Evolutionary conservation across 2,329 filamentous ascomycete genomes (phyloP), one percentile per base, ranked within the genome.

Genomic region (Ceratocystis ficicola): DNA sequence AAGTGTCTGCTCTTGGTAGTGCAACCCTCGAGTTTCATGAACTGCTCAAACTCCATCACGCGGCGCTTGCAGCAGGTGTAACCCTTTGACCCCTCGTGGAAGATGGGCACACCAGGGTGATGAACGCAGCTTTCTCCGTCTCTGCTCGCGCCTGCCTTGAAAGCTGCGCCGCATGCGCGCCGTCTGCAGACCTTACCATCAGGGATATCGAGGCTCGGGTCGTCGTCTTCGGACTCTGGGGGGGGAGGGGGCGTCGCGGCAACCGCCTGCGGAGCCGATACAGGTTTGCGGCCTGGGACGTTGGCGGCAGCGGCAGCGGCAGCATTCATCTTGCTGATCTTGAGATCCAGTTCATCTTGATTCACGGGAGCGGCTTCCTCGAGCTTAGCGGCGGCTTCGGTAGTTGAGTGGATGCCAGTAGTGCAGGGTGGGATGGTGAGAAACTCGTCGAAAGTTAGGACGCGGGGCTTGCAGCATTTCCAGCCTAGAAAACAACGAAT

Each of bases 361-460:
- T 77, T 76, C 60, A 78, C 73, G 50, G 74, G 73, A 12, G 75
- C 75, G 72, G 81, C 85, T 76, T 86, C 83, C 71, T 86, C 84
- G 67, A 86, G 77, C 71, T 80, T 77, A 20, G 83, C 84, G 1
- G 83, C 83, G 65, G 81, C 74, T 71, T 96, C 93, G 69, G 94
- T 88, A 12, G 90, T 91, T 67, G 89, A 94, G 79, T 99, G 94
- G 72, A 87, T 92, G 72, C 94, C 94, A 12, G 86, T 89, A 30
- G 94, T 96, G 81, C 94, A 99, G 46, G 94, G 93, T 62, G 89
- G 80, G 71, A 99, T 97, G 68, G 81, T 76, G 76, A 99, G 89
- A 80, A 99, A 99, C 78, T 99, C 94, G 77, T 99, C 94, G 75
- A 99, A 99, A 68, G 91, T 96, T 72, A 99, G 81, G 72, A 97